Base-by-base conservation (phyloP, 1,284 basidiomycete genomes). In the Fistulinella cinereoalba region DNA sequence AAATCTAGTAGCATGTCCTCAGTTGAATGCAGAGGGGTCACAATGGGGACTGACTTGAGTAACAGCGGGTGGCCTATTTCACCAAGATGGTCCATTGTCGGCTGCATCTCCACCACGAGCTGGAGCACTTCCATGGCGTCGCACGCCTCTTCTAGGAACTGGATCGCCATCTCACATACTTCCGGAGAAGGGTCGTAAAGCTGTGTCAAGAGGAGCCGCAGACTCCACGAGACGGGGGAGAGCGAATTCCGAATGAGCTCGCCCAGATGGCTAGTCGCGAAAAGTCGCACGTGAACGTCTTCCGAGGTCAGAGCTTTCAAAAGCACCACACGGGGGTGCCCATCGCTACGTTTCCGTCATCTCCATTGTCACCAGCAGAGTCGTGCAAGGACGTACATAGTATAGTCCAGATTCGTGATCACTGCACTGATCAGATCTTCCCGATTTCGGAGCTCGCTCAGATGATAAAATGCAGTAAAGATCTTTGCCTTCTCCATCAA, bases 251-350 rank as follows among this genome's bases (percentile, higher is more conserved):
- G 81, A 51, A 89, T 83, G 28, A 96, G 72, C 24, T 82, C 75
- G n/a, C 91, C 92, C 1, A 99, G 75, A 63, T 93, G 89, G 49
- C 81, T 80, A 0, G 96, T 99, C 0, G 96, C 90, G 61, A 90
- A 92, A 11, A 91, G 70, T 22, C 97, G 86, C 43, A 95, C 84
- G 57, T 91, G 88, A 72, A 88, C 86, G 66, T 92, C 91, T 61
- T 83, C 89, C 1, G 94, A 96, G 0, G 95, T 98, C 27, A 99
- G 72, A 0, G 94, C 91, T 63, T 97, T 98, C 10, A 92, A 92
- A 15, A 97, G 70, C 9, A 97, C 84, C 37, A 97, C 88, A 19
- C 94, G 83, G 1, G 92, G 81, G 69, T 97, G 94, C 0, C 92
- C 92, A 66, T 97, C 92, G 50, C 93, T 97, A 43, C 31, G 32